Conservation (phyloP, 2,329 filamentous ascomycete genomes). For the Madurella mycetomatis region DNA sequence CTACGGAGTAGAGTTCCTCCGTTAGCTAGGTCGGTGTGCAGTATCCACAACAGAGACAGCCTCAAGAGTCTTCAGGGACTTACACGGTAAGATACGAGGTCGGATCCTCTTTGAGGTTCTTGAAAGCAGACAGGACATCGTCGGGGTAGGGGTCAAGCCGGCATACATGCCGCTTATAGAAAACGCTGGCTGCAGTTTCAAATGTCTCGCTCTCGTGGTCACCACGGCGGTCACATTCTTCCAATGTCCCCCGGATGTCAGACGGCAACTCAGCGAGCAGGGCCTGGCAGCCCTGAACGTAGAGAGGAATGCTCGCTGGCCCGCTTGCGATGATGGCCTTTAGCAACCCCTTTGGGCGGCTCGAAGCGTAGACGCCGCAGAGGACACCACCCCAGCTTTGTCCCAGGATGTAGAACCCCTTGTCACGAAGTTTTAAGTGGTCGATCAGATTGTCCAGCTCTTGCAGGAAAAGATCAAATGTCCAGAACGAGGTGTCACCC, state of each 20-base stretch:
- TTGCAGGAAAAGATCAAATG: conserved; percentile 2
- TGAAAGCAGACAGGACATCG: conserved; percentile 17
- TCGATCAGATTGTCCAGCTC: conserved; percentile 9
- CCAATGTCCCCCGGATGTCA: conserved; percentile 18
- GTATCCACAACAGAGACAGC: too few relatives aligned
- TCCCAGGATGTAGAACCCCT: not conserved
- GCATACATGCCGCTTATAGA: conserved; percentile 20
- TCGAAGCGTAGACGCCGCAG: conserved; percentile 16
- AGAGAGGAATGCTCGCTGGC: conserved; percentile 26
- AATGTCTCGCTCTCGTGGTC: conserved; percentile 25
- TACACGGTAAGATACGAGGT: conserved; percentile 27
- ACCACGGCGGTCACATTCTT: conserved; percentile 18
- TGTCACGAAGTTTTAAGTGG: not conserved
- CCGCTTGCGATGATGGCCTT: conserved; percentile 24
- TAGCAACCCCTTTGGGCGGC: conserved; percentile 18
- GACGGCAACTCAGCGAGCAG: conserved; percentile 21
- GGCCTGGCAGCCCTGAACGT: conserved; percentile 16
- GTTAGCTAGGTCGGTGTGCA: too few relatives aligned
- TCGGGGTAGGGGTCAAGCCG: conserved; percentile 23
- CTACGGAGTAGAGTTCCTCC: conserved; percentile 8
- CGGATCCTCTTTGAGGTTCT: conserved; percentile 22
- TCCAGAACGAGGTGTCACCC: conserved; percentile 6
- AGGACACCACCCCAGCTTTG: conserved; percentile 14
- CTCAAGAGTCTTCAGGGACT: not conserved
- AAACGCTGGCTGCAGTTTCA: conserved; percentile 17